Evolutionary conservation across 2,329 filamentous ascomycete genomes (phyloP).

Genomic region (Xylariomycetidae sp.): DNA sequence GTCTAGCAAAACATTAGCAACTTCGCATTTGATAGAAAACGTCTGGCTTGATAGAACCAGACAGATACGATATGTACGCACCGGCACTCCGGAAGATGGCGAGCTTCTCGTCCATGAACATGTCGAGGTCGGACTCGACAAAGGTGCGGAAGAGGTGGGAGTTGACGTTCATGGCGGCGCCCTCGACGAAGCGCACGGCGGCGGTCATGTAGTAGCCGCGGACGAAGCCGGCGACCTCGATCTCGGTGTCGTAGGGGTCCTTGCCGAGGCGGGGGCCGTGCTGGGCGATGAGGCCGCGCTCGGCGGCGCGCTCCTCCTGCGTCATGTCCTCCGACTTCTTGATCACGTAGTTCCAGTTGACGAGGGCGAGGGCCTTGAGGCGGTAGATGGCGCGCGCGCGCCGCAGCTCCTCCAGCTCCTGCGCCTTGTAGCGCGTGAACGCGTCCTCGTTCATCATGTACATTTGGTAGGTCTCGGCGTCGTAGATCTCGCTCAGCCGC

Average conservation of each 20-base stretch:
- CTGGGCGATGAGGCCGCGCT: conserved; percentile 34
- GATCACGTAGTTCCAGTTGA: conserved; percentile 29
- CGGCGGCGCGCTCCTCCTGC: conserved; percentile 40
- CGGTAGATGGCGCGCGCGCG: conserved; percentile 45
- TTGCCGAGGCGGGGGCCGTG: conserved; percentile 43
- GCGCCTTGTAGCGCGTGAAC: conserved; percentile 37
- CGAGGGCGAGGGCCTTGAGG: conserved; percentile 32
- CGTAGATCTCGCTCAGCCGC: conserved; percentile 39
- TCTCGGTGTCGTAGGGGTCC: conserved; percentile 54
- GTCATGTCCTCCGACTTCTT: conserved; percentile 33
- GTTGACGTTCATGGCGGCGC: conserved; percentile 28
- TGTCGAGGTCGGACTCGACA: conserved; percentile 15
- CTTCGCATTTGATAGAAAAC: neutral
- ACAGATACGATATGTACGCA: too few species aligned
- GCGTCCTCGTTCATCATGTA: conserved; percentile 51
- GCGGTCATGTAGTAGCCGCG: conserved; percentile 66
- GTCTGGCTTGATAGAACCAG: too few species aligned
- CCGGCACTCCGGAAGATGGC: conserved; percentile 18
- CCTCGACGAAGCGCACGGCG: conserved; percentile 57
- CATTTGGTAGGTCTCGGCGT: conserved; percentile 47
- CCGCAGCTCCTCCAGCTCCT: conserved; percentile 40
- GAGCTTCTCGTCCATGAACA: conserved; percentile 21
- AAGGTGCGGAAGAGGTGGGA: conserved; percentile 23
- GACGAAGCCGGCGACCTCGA: conserved; percentile 57
- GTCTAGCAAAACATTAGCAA: conserved; percentile 10